A percentile compares a stretch with the other conserved stretches of the same genome.
Conservation (phyloP, 2,329 filamentous ascomycete genomes). For the Emergomyces orientalis region DNA sequence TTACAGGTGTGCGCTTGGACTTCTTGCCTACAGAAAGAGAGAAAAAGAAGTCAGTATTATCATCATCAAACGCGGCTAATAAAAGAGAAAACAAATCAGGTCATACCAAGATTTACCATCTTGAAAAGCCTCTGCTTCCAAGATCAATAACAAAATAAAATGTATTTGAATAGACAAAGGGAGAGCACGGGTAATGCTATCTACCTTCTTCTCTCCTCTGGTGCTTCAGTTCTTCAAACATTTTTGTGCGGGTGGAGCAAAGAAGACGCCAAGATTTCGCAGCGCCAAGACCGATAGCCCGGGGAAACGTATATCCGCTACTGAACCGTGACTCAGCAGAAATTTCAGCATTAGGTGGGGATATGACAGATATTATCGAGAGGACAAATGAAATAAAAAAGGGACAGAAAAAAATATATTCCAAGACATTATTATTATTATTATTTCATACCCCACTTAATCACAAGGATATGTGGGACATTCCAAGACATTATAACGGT, state of each 20-base stretch:
- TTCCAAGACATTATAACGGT: not conserved
- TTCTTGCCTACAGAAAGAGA: constrained; percentile 59
- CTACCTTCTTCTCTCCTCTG: not conserved
- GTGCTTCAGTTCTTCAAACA: constrained; percentile 4
- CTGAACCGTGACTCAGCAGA: not conserved
- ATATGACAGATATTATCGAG: not conserved
- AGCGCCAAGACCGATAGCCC: not conserved
- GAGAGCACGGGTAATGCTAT: not conserved
- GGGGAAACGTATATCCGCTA: constrained; percentile 7
- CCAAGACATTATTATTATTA: not conserved
- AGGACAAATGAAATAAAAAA: not conserved
- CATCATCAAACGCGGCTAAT: not conserved
- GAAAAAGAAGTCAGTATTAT: not conserved
- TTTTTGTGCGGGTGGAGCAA: constrained; percentile 10
- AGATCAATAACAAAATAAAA: constrained; percentile 8
- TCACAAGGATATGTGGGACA: too few relatives aligned
- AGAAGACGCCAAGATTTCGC: constrained; percentile 9
- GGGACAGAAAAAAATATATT: not conserved
- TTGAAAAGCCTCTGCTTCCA: constrained; percentile 15
- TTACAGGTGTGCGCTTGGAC: constrained; percentile 84
- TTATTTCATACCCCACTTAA: too few relatives aligned
- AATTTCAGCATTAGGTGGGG: not conserved
- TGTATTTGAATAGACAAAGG: not conserved
- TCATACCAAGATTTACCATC: constrained; percentile 36
- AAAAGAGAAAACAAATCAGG: not conserved